Percentiles rank a stretch among this genome's conserved stretches.
Conservation (phyloP, 768 basidiomycete species). For the Cyathus striatus region DNA sequence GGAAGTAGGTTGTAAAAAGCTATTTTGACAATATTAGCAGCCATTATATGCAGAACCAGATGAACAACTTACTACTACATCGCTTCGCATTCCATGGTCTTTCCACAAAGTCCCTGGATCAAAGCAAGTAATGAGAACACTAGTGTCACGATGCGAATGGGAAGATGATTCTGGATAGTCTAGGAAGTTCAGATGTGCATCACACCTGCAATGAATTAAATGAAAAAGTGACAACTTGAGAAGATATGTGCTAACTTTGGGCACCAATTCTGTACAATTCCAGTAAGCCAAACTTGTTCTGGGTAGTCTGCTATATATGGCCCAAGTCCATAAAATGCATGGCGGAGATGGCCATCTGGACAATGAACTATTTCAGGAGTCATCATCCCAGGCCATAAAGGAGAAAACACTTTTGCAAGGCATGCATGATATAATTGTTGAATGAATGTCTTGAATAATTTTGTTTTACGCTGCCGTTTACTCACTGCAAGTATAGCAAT, state of each 20-base stretch:
- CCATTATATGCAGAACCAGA: no score
- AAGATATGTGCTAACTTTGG: constrained; percentile 5
- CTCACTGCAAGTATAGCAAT: constrained; percentile 11
- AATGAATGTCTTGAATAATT: constrained; percentile 15
- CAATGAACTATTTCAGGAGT: constrained; percentile 16
- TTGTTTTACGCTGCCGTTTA: constrained; percentile 7
- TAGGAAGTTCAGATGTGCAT: constrained; percentile 13
- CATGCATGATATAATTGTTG: constrained; percentile 21
- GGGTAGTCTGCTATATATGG: constrained; percentile 33
- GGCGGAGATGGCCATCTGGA: constrained; percentile 26
- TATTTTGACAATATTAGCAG: no score
- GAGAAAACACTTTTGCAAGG: constrained; percentile 10
- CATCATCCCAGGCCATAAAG: constrained; percentile 11
- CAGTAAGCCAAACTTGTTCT: constrained; percentile 23
- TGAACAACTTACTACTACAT: constrained; percentile 26
- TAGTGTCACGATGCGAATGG: constrained; percentile 15
- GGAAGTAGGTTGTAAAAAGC: constrained; percentile 27
- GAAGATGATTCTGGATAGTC: constrained; percentile 10
- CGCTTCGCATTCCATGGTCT: constrained; percentile 23
- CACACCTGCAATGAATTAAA: constrained; percentile 13
- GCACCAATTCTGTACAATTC: constrained; percentile 21
- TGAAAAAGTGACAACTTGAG: neutral
- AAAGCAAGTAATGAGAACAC: constrained; percentile 16
- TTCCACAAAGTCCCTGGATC: constrained; percentile 24
- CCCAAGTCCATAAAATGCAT: constrained; percentile 21